phyloP scores from a whole-genome alignment of 495 filamentous ascomycete genomes.

The Letharia columbiana region DNA sequence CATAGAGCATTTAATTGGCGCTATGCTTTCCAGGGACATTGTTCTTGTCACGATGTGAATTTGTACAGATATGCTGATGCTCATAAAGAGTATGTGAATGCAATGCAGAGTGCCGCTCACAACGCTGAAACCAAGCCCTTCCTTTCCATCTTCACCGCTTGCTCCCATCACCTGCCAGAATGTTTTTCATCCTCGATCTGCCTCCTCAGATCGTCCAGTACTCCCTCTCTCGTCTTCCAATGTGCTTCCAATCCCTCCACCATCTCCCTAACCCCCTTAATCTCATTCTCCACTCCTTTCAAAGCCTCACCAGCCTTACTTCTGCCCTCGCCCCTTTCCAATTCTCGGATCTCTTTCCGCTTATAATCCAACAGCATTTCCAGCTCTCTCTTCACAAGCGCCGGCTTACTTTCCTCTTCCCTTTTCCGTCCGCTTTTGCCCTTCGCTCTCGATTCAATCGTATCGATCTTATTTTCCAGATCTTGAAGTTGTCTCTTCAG shows the following conservation, averaged over 20 bases:
- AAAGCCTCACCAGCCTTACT: conserved; percentile 42
- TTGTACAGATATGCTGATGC: neutral
- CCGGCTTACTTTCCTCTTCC: conserved; percentile 54
- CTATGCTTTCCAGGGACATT: neutral
- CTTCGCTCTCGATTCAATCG: conserved; percentile 59
- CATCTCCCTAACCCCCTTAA: conserved; percentile 42
- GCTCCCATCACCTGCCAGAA: conserved; percentile 29
- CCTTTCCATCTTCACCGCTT: neutral
- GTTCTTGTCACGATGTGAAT: neutral
- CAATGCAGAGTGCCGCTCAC: neutral
- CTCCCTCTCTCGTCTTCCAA: conserved; percentile 36
- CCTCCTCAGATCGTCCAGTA: conserved; percentile 37
- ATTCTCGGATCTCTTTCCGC: conserved; percentile 41
- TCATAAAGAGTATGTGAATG: neutral
- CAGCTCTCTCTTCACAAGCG: conserved; percentile 85
- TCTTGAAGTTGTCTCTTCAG: conserved; percentile 85
- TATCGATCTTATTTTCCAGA: conserved; percentile 72
- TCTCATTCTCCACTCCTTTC: conserved; percentile 43
- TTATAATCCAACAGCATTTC: conserved; percentile 68
- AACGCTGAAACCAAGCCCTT: neutral
- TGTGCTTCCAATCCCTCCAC: conserved; percentile 47
- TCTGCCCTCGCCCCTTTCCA: conserved; percentile 38
- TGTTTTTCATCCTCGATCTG: conserved; percentile 42
- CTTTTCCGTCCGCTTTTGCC: conserved; percentile 43
- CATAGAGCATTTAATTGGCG: conserved; percentile 5